These are phyloP conservation scores for Erythrophleum fordii DNA, from an alignment of 306 rosid genomes.

Conservation along the genomic window DNA sequence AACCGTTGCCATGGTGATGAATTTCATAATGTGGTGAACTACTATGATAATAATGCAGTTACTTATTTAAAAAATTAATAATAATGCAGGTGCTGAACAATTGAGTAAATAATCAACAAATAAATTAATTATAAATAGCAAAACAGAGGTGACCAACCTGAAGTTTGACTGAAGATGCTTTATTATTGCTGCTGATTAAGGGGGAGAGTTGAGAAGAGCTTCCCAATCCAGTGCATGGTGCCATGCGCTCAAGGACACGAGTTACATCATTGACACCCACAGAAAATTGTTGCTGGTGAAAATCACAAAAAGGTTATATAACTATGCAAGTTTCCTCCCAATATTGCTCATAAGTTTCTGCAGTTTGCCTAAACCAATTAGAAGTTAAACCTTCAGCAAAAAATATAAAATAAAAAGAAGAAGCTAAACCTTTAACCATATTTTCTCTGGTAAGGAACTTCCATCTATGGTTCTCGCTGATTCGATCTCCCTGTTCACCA, in stretches of 20 bases:
- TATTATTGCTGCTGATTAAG: slow-evolving; percentile 35
- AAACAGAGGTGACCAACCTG: slow-evolving; percentile 53
- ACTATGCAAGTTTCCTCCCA: background rate
- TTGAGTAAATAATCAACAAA: background rate
- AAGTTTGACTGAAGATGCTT: slow-evolving; percentile 51
- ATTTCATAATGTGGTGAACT: background rate
- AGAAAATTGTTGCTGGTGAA: slow-evolving; percentile 73
- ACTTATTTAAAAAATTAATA: background rate
- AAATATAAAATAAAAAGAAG: background rate
- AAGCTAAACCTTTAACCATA: slow-evolving; percentile 73
- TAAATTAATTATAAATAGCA: background rate
- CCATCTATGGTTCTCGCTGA: slow-evolving; percentile 55
- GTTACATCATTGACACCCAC: slow-evolving; percentile 88
- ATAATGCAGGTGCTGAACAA: background rate
- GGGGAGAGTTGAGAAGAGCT: slow-evolving; percentile 28
- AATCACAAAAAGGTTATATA: slow-evolving; percentile 12
- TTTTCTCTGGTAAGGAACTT: slow-evolving; percentile 68
- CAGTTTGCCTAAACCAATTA: slow-evolving; percentile 10
- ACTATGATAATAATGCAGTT: background rate
- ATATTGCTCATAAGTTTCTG: background rate
- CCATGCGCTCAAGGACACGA: slow-evolving; percentile 82
- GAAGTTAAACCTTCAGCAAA: slow-evolving; percentile 57
- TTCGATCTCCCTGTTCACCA: slow-evolving; percentile 58
- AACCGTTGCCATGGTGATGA: background rate
- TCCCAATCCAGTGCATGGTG: slow-evolving; percentile 45